These are phyloP conservation scores for Rhizopogon sp. DNA, from an alignment of 768 basidiomycete species.

Conservation along the genomic window DNA sequence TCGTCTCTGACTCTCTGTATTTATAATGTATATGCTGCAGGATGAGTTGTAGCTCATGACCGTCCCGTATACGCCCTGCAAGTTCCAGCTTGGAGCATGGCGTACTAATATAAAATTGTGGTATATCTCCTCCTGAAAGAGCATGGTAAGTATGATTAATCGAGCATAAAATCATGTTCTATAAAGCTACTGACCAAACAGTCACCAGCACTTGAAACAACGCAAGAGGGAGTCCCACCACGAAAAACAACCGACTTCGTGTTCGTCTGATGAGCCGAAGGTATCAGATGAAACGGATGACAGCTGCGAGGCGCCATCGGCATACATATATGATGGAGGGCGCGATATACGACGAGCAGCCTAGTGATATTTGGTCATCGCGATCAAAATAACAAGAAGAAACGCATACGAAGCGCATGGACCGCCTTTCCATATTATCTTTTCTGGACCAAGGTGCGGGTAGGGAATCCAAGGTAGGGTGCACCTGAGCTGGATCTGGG, in stretches of 20 bases:
- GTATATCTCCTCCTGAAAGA: background rate
- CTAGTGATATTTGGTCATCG: background rate
- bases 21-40: background rate
- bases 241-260: conserved; percentile 15
- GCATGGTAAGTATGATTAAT: background rate
- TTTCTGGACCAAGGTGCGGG: conserved; percentile 1
- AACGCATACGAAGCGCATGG: conserved; percentile 8
- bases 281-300: conserved; percentile 21
- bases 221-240: conserved; percentile 8
- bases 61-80: too few species aligned
- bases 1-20: background rate
- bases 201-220: conserved; percentile 23
- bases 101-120: too few species aligned
- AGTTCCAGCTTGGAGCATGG: background rate
- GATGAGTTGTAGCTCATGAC: background rate
- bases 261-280: conserved; percentile 12
- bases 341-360: conserved; percentile 3
- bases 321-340: conserved; percentile 12
- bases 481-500: background rate
- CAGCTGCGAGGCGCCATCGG: conserved; percentile 16
- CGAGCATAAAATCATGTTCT: background rate
- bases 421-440: conserved; percentile 3
- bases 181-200: background rate
- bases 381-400: background rate
- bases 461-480: background rate